Base-by-base conservation (phyloP, 148 eudicot genomes). In the Hydrangea macrophylla region DNA sequence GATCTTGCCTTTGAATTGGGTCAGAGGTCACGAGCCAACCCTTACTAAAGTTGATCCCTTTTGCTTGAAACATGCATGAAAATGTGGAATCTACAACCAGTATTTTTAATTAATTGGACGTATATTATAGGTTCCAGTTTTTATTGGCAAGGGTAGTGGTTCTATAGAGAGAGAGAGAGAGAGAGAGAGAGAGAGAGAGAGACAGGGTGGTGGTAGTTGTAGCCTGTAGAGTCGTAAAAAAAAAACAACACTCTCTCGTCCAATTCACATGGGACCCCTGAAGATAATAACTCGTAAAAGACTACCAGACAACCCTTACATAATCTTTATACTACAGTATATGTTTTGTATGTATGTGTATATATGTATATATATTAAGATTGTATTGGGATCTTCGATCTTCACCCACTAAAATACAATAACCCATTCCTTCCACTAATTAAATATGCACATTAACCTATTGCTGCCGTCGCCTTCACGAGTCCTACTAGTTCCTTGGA, bases 381-480 rank as follows among this genome's bases (percentile, higher is more conserved):
- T 28, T 31, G 32, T 44, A 40, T 55, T 22, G 61, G 68, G 72
- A 68, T 69, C 64, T 55, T 56, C n/a, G n/a, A n/a, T n/a, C 55
- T 4, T 30, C 25, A 45, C 57, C 51, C 0, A 40, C 13, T 32
- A 37, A 26, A 51, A 61, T 36, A 9, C 33, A 39, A 64, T 67
- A 37, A 64, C 33, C 23, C 69, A 62, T 58, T 57, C 48, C 64
- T 3, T 60, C 6, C 28, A 2, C 18, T 30, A 24, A 22, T 6
- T 22, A 22, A 59, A 60, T 0, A 60, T 37, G 72, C 72, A 63
- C 66, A 36, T 5, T 64, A 64, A 50, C 36, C 67, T 63, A 75
- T 56, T 60, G 28, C 76, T 87, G 87, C 85, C 92, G 89, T 88
- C 75, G 74, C 71, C 87, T 83, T 85, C 89, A 83, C 92, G 88